Percentiles rank a stretch among this genome's conserved stretches.
phyloP scores from a whole-genome alignment of 768 basidiomycete genomes.

The Suillus sp. region DNA sequence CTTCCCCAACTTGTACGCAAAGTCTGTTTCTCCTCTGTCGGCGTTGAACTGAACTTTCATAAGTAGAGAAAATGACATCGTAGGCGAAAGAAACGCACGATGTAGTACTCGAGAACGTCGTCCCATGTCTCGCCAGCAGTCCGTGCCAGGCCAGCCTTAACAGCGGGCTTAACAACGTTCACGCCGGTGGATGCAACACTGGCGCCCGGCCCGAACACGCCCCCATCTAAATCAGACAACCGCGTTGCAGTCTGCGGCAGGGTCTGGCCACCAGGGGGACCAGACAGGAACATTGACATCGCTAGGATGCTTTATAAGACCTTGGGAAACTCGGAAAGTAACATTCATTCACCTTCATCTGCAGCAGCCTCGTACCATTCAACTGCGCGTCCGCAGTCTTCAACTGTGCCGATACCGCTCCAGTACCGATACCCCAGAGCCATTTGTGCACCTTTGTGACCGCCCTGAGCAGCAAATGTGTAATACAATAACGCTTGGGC shows the following conservation, averaged over 20 bases:
- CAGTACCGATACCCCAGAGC: slow-evolving; percentile 92
- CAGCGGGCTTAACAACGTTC: slow-evolving; percentile 70
- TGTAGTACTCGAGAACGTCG: slow-evolving; percentile 89
- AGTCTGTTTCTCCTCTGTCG: slow-evolving; percentile 86
- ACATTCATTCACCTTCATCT: slow-evolving; percentile 61
- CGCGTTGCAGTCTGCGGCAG: slow-evolving; percentile 80
- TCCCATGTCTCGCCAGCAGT: slow-evolving; percentile 94
- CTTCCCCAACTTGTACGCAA: slow-evolving; percentile 91
- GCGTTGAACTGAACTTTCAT: slow-evolving; percentile 76
- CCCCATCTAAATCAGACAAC: slow-evolving; percentile 88
- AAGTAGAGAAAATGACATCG: background rate
- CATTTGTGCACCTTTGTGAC: slow-evolving; percentile 88
- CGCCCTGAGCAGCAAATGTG: slow-evolving; percentile 90
- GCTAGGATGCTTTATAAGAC: slow-evolving; percentile 43
- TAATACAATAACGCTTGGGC: slow-evolving; percentile 88
- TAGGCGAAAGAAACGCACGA: slow-evolving; percentile 46
- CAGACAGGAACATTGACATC: slow-evolving; percentile 77
- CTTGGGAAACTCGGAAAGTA: slow-evolving; percentile 6
- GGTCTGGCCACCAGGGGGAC: slow-evolving; percentile 89
- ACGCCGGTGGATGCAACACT: slow-evolving; percentile 88
- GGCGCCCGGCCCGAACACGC: slow-evolving; percentile 93
- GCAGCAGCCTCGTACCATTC: slow-evolving; percentile 91
- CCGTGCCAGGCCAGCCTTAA: slow-evolving; percentile 80
- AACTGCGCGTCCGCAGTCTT: slow-evolving; percentile 81
- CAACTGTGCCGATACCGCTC: slow-evolving; percentile 91